Evolutionary conservation across 169 alveolate genomes (phyloP).

Genomic region (Blepharisma undulans): DNA sequence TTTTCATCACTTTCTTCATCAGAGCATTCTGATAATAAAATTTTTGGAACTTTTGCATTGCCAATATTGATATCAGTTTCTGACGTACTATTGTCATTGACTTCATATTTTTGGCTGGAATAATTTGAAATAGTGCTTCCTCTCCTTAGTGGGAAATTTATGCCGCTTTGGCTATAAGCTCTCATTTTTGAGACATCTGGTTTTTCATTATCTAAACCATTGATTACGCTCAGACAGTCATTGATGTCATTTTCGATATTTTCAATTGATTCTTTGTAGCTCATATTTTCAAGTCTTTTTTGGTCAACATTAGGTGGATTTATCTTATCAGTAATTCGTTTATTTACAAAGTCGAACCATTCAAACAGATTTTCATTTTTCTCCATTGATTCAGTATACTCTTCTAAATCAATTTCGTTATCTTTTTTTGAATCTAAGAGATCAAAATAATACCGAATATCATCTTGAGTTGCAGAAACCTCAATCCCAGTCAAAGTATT

Average conservation of each 20-base stretch:
- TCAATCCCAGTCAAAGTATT: constrained; percentile 26
- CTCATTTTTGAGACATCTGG: neutral
- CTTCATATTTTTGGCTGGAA: neutral
- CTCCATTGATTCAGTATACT: neutral
- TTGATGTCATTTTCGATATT: neutral
- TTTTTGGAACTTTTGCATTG: neutral
- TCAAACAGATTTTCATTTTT: neutral
- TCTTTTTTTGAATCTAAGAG: neutral
- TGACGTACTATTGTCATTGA: neutral
- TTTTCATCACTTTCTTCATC: neutral
- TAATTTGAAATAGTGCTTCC: neutral
- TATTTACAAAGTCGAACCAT: constrained; percentile 35
- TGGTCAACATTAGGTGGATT: neutral
- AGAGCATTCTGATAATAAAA: neutral
- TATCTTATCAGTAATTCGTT: neutral
- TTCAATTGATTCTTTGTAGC: neutral
- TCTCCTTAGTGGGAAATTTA: neutral
- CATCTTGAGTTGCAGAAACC: constrained; percentile 7
- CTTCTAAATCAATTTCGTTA: constrained; percentile 27
- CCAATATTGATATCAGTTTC: neutral
- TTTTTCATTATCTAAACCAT: neutral
- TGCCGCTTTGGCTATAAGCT: neutral
- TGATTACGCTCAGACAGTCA: neutral
- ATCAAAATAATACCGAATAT: neutral
- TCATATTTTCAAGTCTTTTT: neutral